A percentile compares a stretch with the other conserved stretches of the same genome.
Evolutionary conservation across 2,329 filamentous ascomycete species (phyloP).

Genomic region (Colletotrichum tropicale): DNA sequence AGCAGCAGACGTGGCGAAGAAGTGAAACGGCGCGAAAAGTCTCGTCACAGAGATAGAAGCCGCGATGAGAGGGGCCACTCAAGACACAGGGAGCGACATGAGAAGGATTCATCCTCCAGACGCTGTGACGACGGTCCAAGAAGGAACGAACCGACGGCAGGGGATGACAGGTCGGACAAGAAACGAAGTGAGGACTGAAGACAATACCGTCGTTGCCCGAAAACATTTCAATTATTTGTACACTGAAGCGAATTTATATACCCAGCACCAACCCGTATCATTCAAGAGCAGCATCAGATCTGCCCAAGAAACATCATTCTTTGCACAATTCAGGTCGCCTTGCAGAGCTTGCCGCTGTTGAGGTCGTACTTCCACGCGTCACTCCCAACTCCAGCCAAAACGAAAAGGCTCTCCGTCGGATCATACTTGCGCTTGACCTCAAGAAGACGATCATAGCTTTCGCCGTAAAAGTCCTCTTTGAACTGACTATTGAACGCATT

Average conservation of each 20-base stretch:
- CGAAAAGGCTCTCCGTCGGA: constrained; percentile 31
- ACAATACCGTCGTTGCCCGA: not conserved
- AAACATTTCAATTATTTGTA: not conserved
- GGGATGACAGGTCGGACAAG: not conserved
- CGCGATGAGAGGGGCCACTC: not conserved
- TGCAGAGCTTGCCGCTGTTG: constrained; percentile 12
- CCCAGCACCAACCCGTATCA: not conserved
- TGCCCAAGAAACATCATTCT: not conserved
- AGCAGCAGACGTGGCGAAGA: not conserved
- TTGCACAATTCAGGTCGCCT: not conserved
- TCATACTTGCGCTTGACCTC: constrained; percentile 34
- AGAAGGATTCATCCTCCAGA: not conserved
- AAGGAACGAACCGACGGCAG: not conserved
- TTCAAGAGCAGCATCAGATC: not conserved
- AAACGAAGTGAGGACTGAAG: not conserved
- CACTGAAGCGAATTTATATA: not conserved
- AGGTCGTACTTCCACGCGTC: constrained; percentile 24
- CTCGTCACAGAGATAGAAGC: not conserved
- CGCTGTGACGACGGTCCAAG: not conserved
- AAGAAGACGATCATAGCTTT: constrained; percentile 27
- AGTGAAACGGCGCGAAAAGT: not conserved
- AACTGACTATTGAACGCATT: constrained; percentile 33
- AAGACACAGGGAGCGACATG: not conserved
- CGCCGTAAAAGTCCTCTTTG: constrained; percentile 31
- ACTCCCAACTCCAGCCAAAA: constrained; percentile 29